Conservation (phyloP, 148 eudicot genomes). For the Persicaria maculosa region DNA sequence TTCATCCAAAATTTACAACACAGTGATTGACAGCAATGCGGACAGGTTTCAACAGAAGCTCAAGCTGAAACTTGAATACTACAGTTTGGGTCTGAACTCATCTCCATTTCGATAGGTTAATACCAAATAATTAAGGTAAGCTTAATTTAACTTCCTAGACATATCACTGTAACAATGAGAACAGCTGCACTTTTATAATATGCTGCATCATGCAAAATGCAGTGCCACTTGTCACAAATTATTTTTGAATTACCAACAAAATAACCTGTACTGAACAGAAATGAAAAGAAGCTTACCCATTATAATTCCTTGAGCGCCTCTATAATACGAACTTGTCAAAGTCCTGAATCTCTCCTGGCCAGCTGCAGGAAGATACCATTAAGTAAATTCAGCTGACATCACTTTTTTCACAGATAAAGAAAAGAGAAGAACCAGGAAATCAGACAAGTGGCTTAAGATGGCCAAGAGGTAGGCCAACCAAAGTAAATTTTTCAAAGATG, state of each 20-base stretch:
- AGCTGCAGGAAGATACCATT: constrained; percentile 43
- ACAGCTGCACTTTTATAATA: background rate
- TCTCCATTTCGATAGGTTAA: too few relatives aligned
- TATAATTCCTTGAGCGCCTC: constrained; percentile 97
- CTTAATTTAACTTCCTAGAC: background rate
- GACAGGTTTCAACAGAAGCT: too few relatives aligned
- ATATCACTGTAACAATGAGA: background rate
- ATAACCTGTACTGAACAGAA: background rate
- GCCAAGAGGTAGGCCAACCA: background rate
- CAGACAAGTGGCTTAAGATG: background rate
- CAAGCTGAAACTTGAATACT: too few relatives aligned
- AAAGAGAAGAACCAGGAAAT: background rate
- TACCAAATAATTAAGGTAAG: too few relatives aligned
- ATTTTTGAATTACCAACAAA: background rate
- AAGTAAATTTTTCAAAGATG: too few relatives aligned
- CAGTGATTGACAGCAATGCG: too few relatives aligned
- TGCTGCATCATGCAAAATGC: background rate
- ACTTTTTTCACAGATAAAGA: background rate
- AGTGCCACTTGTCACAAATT: background rate
- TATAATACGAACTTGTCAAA: constrained; percentile 82
- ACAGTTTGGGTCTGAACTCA: too few relatives aligned
- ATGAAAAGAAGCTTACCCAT: constrained; percentile 48
- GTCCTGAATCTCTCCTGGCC: constrained; percentile 97
- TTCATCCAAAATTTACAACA: too few relatives aligned
- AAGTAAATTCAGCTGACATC: background rate